Evolutionary conservation across 1,284 basidiomycete genomes (phyloP).

Genomic region (Boletus sp.): DNA sequence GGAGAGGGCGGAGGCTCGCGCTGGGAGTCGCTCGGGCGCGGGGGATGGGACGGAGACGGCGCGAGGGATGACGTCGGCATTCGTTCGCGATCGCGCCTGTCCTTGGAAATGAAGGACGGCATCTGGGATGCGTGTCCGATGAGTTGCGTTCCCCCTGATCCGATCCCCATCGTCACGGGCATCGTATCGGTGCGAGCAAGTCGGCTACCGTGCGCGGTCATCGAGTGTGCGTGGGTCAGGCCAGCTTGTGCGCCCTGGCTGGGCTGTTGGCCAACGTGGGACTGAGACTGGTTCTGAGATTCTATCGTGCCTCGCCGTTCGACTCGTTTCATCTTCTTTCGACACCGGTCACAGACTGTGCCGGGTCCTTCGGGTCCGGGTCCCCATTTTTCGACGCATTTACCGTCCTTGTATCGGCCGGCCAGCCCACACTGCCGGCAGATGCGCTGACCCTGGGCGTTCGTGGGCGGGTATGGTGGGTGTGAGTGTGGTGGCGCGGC

Average conservation of each 20-base stretch:
- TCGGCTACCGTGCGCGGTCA: constrained; percentile 28
- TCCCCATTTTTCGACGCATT: constrained; percentile 87
- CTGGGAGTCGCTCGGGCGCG: constrained; percentile 24
- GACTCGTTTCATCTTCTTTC: constrained; percentile 86
- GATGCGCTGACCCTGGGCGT: constrained; percentile 68
- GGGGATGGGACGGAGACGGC: constrained; percentile 19
- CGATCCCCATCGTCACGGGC: constrained; percentile 31
- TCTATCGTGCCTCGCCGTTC: constrained; percentile 69
- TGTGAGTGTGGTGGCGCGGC: constrained; percentile 20
- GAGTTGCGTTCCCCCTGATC: constrained; percentile 35
- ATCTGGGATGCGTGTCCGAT: constrained; percentile 28
- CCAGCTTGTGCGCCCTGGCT: constrained; percentile 10
- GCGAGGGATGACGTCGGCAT: constrained; percentile 33
- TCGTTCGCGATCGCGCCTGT: constrained; percentile 35
- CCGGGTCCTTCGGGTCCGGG: constrained; percentile 82
- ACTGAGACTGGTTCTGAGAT: constrained; percentile 31
- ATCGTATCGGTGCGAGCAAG: constrained; percentile 34
- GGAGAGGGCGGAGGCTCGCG: constrained; percentile 34
- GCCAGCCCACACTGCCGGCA: constrained; percentile 72
- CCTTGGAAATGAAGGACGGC: constrained; percentile 34
- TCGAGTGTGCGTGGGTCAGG: constrained; percentile 27
- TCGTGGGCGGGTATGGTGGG: constrained; percentile 45
- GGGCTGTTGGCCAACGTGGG: constrained; percentile 19
- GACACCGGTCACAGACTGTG: constrained; percentile 82
- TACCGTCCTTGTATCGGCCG: constrained; percentile 79